phyloP scores from a whole-genome alignment of 352 stramenopile genomes.

The Phytophthora megakarya region DNA sequence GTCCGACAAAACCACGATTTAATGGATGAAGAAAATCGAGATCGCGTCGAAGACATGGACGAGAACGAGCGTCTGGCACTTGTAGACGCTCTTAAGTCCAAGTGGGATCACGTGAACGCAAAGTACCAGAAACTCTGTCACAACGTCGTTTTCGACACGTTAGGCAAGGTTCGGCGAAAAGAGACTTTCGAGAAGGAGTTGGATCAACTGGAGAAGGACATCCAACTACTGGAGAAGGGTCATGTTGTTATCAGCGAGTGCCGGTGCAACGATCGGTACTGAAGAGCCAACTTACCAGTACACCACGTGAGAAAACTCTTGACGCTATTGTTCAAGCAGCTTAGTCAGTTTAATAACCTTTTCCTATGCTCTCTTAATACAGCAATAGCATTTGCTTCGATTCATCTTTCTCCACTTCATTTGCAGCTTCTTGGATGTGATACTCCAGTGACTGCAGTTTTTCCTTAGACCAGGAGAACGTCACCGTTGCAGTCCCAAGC shows the following conservation, averaged over 20 bases:
- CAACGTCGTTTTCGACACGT: constrained; percentile 92
- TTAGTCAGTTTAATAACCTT: neutral
- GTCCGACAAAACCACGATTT: constrained; percentile 90
- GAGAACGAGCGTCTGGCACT: constrained; percentile 85
- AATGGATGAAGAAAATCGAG: constrained; percentile 72
- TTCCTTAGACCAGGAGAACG: constrained; percentile 74
- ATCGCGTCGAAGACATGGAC: constrained; percentile 71
- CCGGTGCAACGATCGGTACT: constrained; percentile 53
- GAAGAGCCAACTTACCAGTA: neutral
- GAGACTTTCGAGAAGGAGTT: constrained; percentile 92
- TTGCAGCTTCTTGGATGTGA: constrained; percentile 63
- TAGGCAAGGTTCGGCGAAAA: constrained; percentile 93
- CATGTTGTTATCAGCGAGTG: constrained; percentile 66
- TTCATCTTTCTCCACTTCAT: constrained; percentile 66
- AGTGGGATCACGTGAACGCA: constrained; percentile 94
- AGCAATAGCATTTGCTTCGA: constrained; percentile 18
- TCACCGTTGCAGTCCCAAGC: constrained; percentile 35
- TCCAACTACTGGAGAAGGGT: constrained; percentile 83
- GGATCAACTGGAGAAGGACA: constrained; percentile 92
- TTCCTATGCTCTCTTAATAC: constrained; percentile 9
- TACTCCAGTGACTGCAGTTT: constrained; percentile 74
- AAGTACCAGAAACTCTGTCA: constrained; percentile 96
- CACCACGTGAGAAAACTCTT: neutral
- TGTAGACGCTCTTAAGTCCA: constrained; percentile 90
- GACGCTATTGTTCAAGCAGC: constrained; percentile 11